Evolutionary conservation across 306 rosid genomes (phyloP).

Genomic region (Quercus glauca): DNA sequence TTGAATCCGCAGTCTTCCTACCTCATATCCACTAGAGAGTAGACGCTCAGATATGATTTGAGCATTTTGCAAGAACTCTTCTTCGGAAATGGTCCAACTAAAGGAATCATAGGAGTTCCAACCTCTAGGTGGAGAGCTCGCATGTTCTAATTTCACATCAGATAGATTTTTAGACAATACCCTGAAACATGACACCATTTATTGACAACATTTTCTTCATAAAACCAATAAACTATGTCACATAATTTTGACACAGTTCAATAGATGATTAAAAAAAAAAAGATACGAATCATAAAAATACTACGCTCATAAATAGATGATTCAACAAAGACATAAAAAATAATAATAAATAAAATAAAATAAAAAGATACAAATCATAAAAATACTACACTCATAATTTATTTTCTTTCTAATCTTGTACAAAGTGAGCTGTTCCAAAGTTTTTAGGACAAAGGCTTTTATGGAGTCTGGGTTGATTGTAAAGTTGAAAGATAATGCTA

Average conservation of each 20-base stretch:
- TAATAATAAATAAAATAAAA: too few relatives aligned
- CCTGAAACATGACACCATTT: conserved; percentile 37
- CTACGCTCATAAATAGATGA: not conserved
- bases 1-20: conserved; percentile 14
- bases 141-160: conserved; percentile 31
- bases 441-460: too few relatives aligned
- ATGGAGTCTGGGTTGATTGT: too few relatives aligned
- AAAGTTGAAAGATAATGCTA: too few relatives aligned
- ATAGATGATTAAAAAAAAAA: not conserved
- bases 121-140: conserved; percentile 83
- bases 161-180: conserved; percentile 40
- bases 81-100: conserved; percentile 83
- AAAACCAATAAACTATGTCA: not conserved
- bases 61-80: conserved; percentile 66
- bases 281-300: not conserved
- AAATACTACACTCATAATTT: not conserved
- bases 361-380: not conserved
- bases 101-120: conserved; percentile 98
- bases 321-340: too few relatives aligned
- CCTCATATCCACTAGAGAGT: conserved; percentile 73
- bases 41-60: conserved; percentile 53
- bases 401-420: too few relatives aligned
- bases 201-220: conserved; percentile 1
- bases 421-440: too few relatives aligned
- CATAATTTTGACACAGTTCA: not conserved